phyloP scores from a whole-genome alignment of 495 filamentous ascomycete species.

The Penicillium riverlandense region DNA sequence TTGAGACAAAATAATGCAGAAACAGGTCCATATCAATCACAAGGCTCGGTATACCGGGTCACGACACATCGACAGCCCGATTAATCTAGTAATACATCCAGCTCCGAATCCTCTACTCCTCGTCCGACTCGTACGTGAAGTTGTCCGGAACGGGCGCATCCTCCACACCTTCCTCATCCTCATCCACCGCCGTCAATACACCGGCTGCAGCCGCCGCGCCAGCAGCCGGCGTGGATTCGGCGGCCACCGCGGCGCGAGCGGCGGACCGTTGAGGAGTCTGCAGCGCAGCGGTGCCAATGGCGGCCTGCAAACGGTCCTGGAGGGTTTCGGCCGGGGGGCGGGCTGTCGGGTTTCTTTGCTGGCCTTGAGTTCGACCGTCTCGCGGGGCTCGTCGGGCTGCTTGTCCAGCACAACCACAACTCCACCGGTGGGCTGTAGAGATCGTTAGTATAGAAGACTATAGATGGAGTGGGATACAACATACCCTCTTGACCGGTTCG shows the following conservation, averaged over 20 bases:
- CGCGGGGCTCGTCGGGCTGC: conserved; percentile 67
- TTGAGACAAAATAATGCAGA: background rate
- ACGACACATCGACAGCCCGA: conserved; percentile 19
- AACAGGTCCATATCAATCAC: conserved; percentile 8
- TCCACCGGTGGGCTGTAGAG: conserved; percentile 79
- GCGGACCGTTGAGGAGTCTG: conserved; percentile 35
- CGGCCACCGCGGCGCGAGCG: conserved; percentile 16
- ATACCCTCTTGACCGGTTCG: conserved; percentile 91
- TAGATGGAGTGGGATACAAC: conserved; percentile 16
- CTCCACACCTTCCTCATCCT: conserved; percentile 74
- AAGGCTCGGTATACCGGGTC: background rate
- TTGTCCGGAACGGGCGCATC: conserved; percentile 74
- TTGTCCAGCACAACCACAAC: conserved; percentile 87
- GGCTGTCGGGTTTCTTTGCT: conserved; percentile 69
- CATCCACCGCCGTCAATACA: conserved; percentile 75
- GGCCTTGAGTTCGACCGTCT: conserved; percentile 77
- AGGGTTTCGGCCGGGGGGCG: conserved; percentile 39
- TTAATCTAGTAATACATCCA: conserved; percentile 44
- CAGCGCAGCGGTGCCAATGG: conserved; percentile 26
- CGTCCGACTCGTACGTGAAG: conserved; percentile 81
- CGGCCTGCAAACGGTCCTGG: conserved; percentile 37
- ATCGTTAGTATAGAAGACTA: conserved; percentile 33
- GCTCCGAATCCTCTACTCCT: conserved; percentile 47
- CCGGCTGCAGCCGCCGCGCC: conserved; percentile 72
- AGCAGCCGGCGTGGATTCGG: conserved; percentile 18